phyloP scores from a whole-genome alignment of 73 alveolate genomes.

The Paramecium caudatum region DNA sequence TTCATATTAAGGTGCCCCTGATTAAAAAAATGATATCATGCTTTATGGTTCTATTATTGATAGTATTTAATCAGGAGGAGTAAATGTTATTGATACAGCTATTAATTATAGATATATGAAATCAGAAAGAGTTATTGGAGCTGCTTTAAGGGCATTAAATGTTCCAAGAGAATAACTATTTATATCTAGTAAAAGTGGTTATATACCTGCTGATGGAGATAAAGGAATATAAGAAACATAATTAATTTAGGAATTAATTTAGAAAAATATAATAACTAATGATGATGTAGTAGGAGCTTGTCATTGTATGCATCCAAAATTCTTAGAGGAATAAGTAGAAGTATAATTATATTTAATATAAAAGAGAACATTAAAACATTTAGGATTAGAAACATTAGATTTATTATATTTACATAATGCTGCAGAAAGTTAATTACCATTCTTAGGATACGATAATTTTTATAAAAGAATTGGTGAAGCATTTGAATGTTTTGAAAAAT shows the following conservation, averaged over 20 bases:
- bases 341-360: not conserved
- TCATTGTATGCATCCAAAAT: conserved; percentile 94
- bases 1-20: conserved; percentile 94
- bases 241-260: conserved; percentile 78
- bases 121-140: conserved; percentile 93
- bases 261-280: conserved; percentile 77
- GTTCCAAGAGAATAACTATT: conserved; percentile 85
- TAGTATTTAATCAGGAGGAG: conserved; percentile 85
- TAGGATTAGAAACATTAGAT: conserved; percentile 88
- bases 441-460: conserved; percentile 81
- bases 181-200: conserved; percentile 89
- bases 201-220: conserved; percentile 94
- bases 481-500: conserved; percentile 86
- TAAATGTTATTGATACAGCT: conserved; percentile 93
- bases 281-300: conserved; percentile 87
- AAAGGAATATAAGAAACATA: conserved; percentile 86
- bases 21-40: conserved; percentile 84
- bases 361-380: conserved; percentile 77
- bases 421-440: conserved; percentile 88
- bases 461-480: conserved; percentile 84
- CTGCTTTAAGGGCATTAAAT: conserved; percentile 81
- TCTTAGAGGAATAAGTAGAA: conserved; percentile 80
- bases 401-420: conserved; percentile 90
- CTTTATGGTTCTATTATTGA: conserved; percentile 83
- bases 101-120: conserved; percentile 91